These are phyloP conservation scores for Fraxinus velutina DNA, from an alignment of 305 asterid species.

Conservation along the genomic window DNA sequence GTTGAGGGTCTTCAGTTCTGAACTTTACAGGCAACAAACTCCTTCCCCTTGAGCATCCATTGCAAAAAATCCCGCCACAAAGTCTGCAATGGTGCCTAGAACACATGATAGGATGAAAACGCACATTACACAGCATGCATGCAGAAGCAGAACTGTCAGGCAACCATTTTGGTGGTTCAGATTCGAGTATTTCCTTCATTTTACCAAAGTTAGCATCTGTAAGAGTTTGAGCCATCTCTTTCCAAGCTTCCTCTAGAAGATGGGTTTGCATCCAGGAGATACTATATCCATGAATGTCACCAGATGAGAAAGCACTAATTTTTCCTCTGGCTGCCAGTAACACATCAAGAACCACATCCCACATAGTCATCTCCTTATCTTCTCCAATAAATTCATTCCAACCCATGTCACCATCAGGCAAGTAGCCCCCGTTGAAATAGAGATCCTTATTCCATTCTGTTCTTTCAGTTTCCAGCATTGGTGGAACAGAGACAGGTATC, in stretches of 20 bases:
- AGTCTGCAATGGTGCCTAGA: conserved; percentile 71
- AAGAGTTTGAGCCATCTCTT: conserved; percentile 71
- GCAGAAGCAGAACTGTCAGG: conserved; percentile 71
- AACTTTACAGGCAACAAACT: conserved; percentile 66
- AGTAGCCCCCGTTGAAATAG: conserved; percentile 41
- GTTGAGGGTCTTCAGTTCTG: conserved; percentile 47
- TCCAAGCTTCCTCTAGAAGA: conserved; percentile 66
- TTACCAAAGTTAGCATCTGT: conserved; percentile 57
- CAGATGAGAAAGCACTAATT: conserved; percentile 47
- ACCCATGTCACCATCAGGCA: conserved; percentile 52
- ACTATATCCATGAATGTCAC: conserved; percentile 42
- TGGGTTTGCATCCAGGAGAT: conserved; percentile 53
- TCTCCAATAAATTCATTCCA: conserved; percentile 50
- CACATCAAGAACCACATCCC: conserved; percentile 74
- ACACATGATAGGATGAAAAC: conserved; percentile 72
- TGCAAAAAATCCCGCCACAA: conserved; percentile 76
- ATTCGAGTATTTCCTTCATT: conserved; percentile 51
- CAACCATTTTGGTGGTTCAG: conserved; percentile 77
- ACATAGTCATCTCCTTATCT: conserved; percentile 72
- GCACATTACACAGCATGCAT: conserved; percentile 68
- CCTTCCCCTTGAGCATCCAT: conserved; percentile 57
- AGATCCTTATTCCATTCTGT: conserved; percentile 59
- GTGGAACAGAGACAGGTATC: conserved; percentile 76
- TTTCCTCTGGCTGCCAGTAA: conserved; percentile 61
- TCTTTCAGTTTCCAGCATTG: conserved; percentile 56